Evolutionary conservation across 2,329 filamentous ascomycete species (phyloP).

Genomic region (Calcarisporium arbuscula): DNA sequence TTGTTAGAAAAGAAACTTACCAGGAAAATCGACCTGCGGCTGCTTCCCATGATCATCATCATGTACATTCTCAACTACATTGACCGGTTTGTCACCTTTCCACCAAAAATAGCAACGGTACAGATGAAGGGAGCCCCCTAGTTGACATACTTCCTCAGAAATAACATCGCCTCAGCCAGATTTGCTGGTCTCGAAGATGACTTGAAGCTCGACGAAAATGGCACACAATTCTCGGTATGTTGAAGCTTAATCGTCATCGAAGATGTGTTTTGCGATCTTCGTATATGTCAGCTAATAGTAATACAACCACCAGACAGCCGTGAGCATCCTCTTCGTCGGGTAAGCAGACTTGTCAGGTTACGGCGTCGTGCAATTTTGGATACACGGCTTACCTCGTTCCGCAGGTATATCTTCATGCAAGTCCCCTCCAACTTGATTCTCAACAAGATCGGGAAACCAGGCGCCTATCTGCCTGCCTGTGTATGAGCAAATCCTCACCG

Average conservation of each 20-base stretch:
- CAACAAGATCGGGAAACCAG: slow-evolving; percentile 45
- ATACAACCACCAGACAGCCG: slow-evolving; percentile 28
- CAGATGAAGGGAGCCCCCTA: too few relatives aligned
- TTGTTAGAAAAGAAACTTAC: slow-evolving; percentile 9
- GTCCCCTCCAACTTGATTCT: slow-evolving; percentile 45
- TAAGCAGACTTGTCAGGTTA: slow-evolving; percentile 24
- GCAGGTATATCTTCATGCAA: slow-evolving; percentile 42
- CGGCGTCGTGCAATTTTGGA: too few relatives aligned
- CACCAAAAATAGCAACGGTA: too few relatives aligned
- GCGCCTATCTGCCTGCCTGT: slow-evolving; percentile 37
- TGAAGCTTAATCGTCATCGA: too few relatives aligned
- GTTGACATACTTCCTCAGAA: too few relatives aligned
- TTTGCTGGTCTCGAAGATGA: slow-evolving; percentile 37
- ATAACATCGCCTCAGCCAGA: slow-evolving; percentile 21
- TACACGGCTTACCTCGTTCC: slow-evolving; percentile 5
- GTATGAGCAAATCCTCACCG: slow-evolving; percentile 23
- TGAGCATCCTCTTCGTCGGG: slow-evolving; percentile 46
- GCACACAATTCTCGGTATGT: slow-evolving; percentile 13
- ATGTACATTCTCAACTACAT: slow-evolving; percentile 37
- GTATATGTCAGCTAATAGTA: slow-evolving; percentile 6
- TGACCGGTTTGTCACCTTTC: slow-evolving; percentile 23
- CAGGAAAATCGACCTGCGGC: slow-evolving; percentile 23
- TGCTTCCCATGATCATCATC: slow-evolving; percentile 20
- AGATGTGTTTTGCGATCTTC: too few relatives aligned
- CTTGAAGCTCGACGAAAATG: slow-evolving; percentile 36